Percentiles rank a stretch among this genome's conserved stretches.
Evolutionary conservation across 768 basidiomycete genomes (phyloP).

Genomic region (Floccularia luteovirens): DNA sequence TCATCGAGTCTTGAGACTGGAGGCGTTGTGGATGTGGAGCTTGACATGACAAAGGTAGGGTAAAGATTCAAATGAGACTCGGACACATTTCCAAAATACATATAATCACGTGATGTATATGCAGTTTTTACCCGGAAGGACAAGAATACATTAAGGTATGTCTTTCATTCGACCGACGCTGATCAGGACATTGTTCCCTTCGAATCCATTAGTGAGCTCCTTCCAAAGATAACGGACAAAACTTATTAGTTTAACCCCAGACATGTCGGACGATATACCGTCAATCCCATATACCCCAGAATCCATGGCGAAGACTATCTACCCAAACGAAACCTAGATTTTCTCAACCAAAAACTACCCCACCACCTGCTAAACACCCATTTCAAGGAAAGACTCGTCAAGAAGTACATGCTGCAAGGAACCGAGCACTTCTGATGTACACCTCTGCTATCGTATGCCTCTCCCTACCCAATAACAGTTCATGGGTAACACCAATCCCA

Average conservation of each 20-base stretch:
- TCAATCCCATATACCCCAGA: not conserved
- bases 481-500: constrained; percentile 18
- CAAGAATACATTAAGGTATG: too few species aligned
- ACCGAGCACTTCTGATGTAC: constrained; percentile 79
- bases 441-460: constrained; percentile 68
- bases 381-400: constrained; percentile 16
- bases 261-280: not conserved
- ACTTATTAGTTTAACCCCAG: too few species aligned
- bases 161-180: constrained; percentile 9
- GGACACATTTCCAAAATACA: not conserved
- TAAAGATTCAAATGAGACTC: not conserved
- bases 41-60: not conserved
- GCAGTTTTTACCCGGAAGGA: not conserved
- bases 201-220: not conserved
- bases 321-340: not conserved
- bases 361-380: constrained; percentile 4
- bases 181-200: too few species aligned
- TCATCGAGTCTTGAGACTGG: constrained; percentile 18
- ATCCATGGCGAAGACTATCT: not conserved
- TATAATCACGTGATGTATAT: not conserved
- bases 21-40: constrained; percentile 6
- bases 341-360: not conserved
- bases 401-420: constrained; percentile 45
- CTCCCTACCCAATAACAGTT: not conserved
- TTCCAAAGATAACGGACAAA: too few species aligned